phyloP scores from a whole-genome alignment of 2,329 filamentous ascomycete species.

The Cordyceps militaris region DNA sequence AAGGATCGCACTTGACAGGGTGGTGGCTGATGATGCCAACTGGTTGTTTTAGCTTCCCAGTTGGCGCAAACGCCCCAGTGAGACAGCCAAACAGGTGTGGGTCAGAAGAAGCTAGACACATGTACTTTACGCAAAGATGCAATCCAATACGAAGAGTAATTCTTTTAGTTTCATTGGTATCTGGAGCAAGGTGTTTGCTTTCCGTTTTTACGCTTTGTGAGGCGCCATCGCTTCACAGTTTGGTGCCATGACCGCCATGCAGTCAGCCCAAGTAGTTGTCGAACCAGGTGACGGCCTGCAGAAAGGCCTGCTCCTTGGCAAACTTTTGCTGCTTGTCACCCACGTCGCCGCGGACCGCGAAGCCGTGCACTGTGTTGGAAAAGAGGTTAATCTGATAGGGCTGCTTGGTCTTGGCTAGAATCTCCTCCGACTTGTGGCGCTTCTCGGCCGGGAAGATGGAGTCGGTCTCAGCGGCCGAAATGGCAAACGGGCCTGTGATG shows the following conservation, averaged over 20 bases:
- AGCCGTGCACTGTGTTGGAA: conserved; percentile 64
- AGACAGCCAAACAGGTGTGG: neutral
- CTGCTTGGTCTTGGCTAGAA: conserved; percentile 44
- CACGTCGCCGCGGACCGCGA: conserved; percentile 60
- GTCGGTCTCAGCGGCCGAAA: conserved; percentile 59
- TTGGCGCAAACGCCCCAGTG: neutral
- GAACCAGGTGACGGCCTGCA: conserved; percentile 71
- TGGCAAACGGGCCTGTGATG: conserved; percentile 49
- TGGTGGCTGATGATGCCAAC: conserved; percentile 10
- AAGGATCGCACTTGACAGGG: neutral
- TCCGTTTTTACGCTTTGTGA: neutral
- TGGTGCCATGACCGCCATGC: neutral
- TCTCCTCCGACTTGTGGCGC: conserved; percentile 51
- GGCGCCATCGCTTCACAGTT: neutral
- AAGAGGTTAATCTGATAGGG: conserved; percentile 66
- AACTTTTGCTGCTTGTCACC: conserved; percentile 48
- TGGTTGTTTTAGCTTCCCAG: neutral
- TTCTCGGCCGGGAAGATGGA: conserved; percentile 48
- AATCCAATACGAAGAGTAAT: neutral
- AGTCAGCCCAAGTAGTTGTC: conserved; percentile 37
- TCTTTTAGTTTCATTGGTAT: neutral
- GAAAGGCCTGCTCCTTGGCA: conserved; percentile 72
- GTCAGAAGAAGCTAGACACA: neutral
- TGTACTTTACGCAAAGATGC: neutral
- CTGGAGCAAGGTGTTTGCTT: neutral